phyloP scores from a whole-genome alignment of 2,329 filamentous ascomycete species.

The Beauveria brongniartii region DNA sequence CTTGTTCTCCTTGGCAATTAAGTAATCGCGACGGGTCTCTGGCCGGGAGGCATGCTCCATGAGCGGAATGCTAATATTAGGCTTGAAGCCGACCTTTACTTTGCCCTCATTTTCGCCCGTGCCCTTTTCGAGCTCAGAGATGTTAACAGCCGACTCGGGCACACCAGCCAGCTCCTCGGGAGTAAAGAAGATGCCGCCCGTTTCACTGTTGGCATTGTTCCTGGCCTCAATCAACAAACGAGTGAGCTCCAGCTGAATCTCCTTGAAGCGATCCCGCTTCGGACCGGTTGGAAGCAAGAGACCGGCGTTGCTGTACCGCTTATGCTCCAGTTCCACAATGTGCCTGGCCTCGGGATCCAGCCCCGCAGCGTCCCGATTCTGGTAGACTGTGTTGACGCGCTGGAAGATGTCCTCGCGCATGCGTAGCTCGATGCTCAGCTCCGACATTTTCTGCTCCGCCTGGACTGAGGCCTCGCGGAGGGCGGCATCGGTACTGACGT shows the following conservation, averaged over 20 bases:
- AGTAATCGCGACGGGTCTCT: conserved; percentile 60
- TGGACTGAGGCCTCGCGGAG: conserved; percentile 70
- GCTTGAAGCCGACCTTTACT: conserved; percentile 72
- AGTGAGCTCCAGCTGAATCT: conserved; percentile 73
- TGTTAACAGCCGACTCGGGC: conserved; percentile 58
- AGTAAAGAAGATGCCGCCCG: conserved; percentile 71
- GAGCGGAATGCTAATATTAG: conserved; percentile 70
- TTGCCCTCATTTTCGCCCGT: conserved; percentile 65
- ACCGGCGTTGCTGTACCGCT: conserved; percentile 69
- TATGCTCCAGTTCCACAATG: conserved; percentile 70
- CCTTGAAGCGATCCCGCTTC: conserved; percentile 73
- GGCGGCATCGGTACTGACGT: conserved; percentile 61
- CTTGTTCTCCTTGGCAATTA: conserved; percentile 75
- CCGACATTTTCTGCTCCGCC: conserved; percentile 66
- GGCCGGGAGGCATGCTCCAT: conserved; percentile 68
- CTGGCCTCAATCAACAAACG: conserved; percentile 67
- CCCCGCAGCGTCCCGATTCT: conserved; percentile 40
- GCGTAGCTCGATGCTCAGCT: conserved; percentile 67
- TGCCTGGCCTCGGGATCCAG: conserved; percentile 62
- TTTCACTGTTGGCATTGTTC: conserved; percentile 77
- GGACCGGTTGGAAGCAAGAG: conserved; percentile 61
- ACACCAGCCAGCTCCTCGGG: conserved; percentile 66
- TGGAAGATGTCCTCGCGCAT: conserved; percentile 79
- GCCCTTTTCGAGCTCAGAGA: conserved; percentile 61
- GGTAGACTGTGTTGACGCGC: conserved; percentile 51